Evolutionary conservation across 441 rosid genomes (phyloP), one percentile per base, ranked within the genome.

Genomic region (Monsonia emarginata): DNA sequence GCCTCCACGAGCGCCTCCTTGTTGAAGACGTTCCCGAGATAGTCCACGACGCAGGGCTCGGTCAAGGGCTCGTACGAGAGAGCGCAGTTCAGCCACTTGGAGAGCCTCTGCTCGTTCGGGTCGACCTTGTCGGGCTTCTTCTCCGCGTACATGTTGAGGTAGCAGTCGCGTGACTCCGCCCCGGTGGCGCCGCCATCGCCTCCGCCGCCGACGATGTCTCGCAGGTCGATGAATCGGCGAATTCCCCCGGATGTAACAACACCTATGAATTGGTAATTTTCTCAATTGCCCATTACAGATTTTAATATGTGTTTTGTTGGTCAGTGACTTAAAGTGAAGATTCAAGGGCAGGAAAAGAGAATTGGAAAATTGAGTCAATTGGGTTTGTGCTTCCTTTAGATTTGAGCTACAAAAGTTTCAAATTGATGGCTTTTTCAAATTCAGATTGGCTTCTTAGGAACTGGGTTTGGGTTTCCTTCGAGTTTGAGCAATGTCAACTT

Each of bases 91-190:
- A 85, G 63, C 96, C 97, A 89, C 72, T 81, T 89, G 0, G 95
- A 89, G 8, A 94, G 85, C 65, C 96, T 81, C 79, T 89, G 91
- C 80, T 94, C 98, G 64, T 94, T 85, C 0, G 95, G 97, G 71
- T 94, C 96, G 31, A 85, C 88, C 72, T 90, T 88, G 48, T 93
- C 97, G 2, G 96, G 98, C 80, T 89, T 90, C 73, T 82, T 88
- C 74, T 80, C 97, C 0, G 97, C 97, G 76, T 94, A 90, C 97
- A 89, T 90, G 58, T 94, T 94, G 64, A 94, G 95, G 66, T 94
- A 94, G 68, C 96, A 94, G 73, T 94, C 95, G 0, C 95, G 95
- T n/a, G 97, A 90, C 78, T 87, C 95, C 0, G 96, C 97, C 4
- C 96, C 97, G 0, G 98, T 94, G 2, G 96, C 93, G 10, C 98